These are phyloP conservation scores for Cruciata laevipes DNA, from an alignment of 257 asterid genomes.

Conservation along the genomic window DNA sequence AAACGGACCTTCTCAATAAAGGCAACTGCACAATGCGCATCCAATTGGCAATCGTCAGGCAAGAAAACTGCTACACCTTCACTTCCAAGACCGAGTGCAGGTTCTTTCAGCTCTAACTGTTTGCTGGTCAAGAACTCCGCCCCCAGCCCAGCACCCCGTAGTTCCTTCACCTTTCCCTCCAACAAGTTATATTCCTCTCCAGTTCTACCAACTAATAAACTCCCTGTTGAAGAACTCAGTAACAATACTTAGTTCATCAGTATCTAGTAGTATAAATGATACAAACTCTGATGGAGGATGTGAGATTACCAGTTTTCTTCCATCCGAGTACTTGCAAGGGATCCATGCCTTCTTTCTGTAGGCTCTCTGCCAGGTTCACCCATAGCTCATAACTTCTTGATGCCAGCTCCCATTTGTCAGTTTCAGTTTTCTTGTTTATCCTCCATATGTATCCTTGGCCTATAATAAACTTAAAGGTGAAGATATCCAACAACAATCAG, in stretches of 20 bases:
- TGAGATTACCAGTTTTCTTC: conserved; percentile 67
- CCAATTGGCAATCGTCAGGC: conserved; percentile 81
- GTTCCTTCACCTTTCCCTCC: conserved; percentile 48
- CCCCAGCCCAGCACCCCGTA: conserved; percentile 58
- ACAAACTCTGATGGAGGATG: background rate
- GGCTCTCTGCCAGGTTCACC: conserved; percentile 60
- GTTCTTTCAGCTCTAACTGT: conserved; percentile 63
- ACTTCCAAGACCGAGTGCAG: conserved; percentile 62
- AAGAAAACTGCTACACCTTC: conserved; percentile 74
- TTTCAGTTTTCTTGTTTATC: conserved; percentile 65
- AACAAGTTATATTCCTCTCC: conserved; percentile 50
- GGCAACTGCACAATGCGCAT: conserved; percentile 64
- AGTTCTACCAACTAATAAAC: conserved; percentile 79
- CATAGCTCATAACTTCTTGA: conserved; percentile 73
- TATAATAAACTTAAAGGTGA: conserved; percentile 33
- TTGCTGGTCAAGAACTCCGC: conserved; percentile 56
- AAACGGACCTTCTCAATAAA: conserved; percentile 62
- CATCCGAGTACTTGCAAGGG: conserved; percentile 72
- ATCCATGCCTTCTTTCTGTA: conserved; percentile 59
- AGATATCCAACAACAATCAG: conserved; percentile 24
- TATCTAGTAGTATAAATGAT: background rate
- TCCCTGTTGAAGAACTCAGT: conserved; percentile 40
- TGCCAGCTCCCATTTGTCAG: conserved; percentile 78
- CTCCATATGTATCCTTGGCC: conserved; percentile 99
- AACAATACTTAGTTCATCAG: background rate